Evolutionary conservation across 768 basidiomycete species (phyloP), one percentile per base, ranked within the genome.

Genomic region (Mycena kentingensis): DNA sequence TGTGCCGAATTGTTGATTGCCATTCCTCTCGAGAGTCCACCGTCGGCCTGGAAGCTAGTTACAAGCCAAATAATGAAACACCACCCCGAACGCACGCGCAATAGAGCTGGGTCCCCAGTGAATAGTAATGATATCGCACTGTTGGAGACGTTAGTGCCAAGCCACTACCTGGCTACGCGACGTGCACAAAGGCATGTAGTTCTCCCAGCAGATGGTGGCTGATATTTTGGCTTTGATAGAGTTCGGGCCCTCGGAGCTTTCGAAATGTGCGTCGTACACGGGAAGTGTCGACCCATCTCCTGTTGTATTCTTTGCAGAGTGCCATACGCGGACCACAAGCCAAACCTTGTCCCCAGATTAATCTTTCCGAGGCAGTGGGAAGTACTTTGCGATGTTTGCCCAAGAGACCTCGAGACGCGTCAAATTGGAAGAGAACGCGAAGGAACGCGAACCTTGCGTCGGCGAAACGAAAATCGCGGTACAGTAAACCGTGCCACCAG

Each of bases 261-360:
- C 55, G 57, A 83, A 81, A 24, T 65, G 61, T 38, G 68, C 70
- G 46, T 73, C 67, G 44, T 79, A 22, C 3, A 83, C 78, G 13
- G 81, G 78, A 19, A 84, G 66, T 1, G 82, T 81, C 10, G 71
- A 72, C 8, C 76, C 78, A 52, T 83, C 77, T 1, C 85, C n/a
- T n/a, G n/a, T n/a, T n/a, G n/a, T n/a, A n/a, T n/a, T n/a, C n/a
- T n/a, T n/a, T n/a, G n/a, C n/a, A n/a, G n/a, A n/a, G n/a, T n/a
- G n/a, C n/a, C n/a, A n/a, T n/a, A n/a, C n/a, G n/a, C n/a, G n/a
- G n/a, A n/a, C n/a, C n/a, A n/a, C n/a, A n/a, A n/a, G n/a, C n/a
- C n/a, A n/a, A n/a, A n/a, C n/a, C 84, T 52, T 74, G 74, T 3
- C 82, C 83, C 85, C 85, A 87, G 28, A 87, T 75, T 13, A 83